phyloP scores from a whole-genome alignment of 306 rosid genomes.

The Sicyos edulis region DNA sequence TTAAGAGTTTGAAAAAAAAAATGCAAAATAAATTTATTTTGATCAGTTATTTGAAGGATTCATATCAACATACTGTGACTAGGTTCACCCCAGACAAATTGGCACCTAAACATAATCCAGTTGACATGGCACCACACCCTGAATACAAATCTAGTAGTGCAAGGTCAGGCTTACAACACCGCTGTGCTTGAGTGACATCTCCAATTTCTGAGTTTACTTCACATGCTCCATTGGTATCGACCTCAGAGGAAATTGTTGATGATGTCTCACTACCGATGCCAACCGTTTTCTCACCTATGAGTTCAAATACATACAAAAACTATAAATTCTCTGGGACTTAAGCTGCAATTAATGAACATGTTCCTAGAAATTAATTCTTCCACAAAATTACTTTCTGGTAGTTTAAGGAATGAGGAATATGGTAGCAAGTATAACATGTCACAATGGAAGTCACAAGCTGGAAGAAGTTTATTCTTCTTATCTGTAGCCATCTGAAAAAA shows the following conservation, averaged over 20 bases:
- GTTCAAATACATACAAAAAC: not conserved
- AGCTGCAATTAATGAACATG: not conserved
- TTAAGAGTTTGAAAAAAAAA: not conserved
- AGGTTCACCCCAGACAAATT: conserved; percentile 46
- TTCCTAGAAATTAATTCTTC: not conserved
- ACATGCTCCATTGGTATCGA: conserved; percentile 27
- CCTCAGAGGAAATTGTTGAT: conserved; percentile 65
- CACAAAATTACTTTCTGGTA: conserved; percentile 42
- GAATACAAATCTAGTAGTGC: conserved; percentile 58
- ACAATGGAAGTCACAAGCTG: conserved; percentile 43
- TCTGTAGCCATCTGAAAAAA: conserved; percentile 38
- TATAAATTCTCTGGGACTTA: not conserved
- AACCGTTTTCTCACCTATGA: conserved; percentile 30
- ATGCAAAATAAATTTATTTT: not conserved
- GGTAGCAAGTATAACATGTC: conserved; percentile 49
- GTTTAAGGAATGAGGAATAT: conserved; percentile 47
- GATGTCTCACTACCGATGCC: conserved; percentile 52
- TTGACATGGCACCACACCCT: conserved; percentile 95
- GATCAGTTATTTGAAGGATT: not conserved
- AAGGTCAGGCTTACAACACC: conserved; percentile 31
- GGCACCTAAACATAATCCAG: conserved; percentile 78
- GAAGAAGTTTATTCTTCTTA: conserved; percentile 29
- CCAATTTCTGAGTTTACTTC: conserved; percentile 30
- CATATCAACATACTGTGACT: conserved; percentile 50
- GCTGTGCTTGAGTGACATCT: conserved; percentile 17